Base-by-base conservation (phyloP, 2,329 filamentous ascomycete genomes). In the Colletotrichum gloeosporioides region DNA sequence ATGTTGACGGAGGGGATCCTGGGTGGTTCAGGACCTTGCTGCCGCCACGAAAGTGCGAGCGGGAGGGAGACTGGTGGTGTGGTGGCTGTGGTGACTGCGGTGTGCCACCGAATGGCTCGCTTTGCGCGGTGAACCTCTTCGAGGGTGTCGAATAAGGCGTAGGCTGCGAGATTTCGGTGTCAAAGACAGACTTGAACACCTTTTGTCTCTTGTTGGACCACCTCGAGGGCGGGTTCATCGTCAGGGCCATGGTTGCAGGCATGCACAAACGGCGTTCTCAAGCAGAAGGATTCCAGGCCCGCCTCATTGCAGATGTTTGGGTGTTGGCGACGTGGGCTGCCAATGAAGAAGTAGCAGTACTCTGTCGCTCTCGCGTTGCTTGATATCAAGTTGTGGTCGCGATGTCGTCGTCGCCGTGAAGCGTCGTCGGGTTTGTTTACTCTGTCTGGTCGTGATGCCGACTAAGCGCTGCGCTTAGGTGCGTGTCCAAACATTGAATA, bases 121-220 rank as follows among this genome's bases (percentile, higher is more conserved):
- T 86, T n/a, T 84, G 83, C 44, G 85, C 84, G 6, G 86, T 79
- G 73, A 86, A 86, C 57, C 83, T 79, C 63, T 84, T 79, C 18
- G 86, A 80, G 39, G 85, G 84, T 16, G 84, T 86, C 27, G 84
- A 82, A 67, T 83, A 82, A 44, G 89, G 87, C 70, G 89, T 89
- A 57, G 89, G 87, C 80, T 88, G 88, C 18, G 87, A 87, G 78
- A 87, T 79, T 75, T 90, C 87, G 18, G 86, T 87, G 76, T 88
- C 88, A 82, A 92, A 92, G 79, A 92, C 89, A 31, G 90, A 91
- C 77, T 86, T 86, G 79, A 92, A 88, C 59, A 91, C 84, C 77
- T 86, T 88, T 73, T 88, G 87, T 79, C 86, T 89, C 76, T 69
- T 76, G 69, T 62, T 67, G 63, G 29, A 69, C 69, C 76, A 76